Percentiles rank a stretch among this genome's conserved stretches.
These are phyloP conservation scores for Solanum ossicruentum DNA, from an alignment of 257 asterid genomes.

Conservation along the genomic window DNA sequence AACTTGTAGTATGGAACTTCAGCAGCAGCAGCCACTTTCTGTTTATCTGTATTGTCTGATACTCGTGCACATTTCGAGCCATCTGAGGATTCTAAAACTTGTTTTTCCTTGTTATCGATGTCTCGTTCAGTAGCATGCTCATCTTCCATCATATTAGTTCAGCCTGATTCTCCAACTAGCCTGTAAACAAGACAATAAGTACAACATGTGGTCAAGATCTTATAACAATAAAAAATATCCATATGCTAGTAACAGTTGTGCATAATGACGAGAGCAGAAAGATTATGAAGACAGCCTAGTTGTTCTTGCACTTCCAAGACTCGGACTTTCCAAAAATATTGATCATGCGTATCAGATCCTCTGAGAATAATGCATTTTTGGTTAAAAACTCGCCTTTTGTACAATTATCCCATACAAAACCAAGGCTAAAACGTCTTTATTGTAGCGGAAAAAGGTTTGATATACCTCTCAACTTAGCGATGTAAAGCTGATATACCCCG, in stretches of 20 bases:
- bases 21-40: constrained; percentile 1
- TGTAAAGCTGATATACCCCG: background rate
- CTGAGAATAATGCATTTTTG: background rate
- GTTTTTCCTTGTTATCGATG: background rate
- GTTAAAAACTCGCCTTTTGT: background rate
- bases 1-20: constrained; percentile 57
- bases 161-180: background rate
- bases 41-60: background rate
- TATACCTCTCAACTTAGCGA: background rate
- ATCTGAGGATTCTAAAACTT: background rate
- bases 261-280: background rate
- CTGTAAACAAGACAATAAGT: background rate
- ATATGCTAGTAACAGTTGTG: background rate
- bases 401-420: background rate
- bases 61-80: background rate
- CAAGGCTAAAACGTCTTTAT: background rate
- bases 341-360: background rate
- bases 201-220: background rate
- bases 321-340: background rate
- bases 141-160: background rate
- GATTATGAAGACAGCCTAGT: background rate
- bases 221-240: background rate
- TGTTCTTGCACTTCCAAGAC: too few species aligned
- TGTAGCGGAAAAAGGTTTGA: rapidly evolving
- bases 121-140: background rate